Evolutionary conservation across 768 basidiomycete genomes (phyloP), one percentile per base, ranked within the genome.

Genomic region (Amanita thiersii): DNA sequence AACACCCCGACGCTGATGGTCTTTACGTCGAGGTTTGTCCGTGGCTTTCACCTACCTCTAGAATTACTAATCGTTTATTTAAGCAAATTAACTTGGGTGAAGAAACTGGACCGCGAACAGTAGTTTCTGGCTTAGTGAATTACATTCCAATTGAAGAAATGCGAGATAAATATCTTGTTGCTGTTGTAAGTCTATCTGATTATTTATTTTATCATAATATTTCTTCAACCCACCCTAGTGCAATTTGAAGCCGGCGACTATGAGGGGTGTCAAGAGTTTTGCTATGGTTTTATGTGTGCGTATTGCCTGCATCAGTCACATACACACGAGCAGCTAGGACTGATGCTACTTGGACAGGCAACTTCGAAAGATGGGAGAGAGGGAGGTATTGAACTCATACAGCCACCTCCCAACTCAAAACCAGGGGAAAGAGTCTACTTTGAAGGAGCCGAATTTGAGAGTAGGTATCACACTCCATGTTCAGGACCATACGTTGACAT

Each of bases 211-310:
- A 8, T 40, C 19, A 2, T 34, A n/a, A 5, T 25, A n/a, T 32
- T 18, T n/a, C n/a, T n/a, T n/a, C n/a, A n/a, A n/a, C n/a, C n/a
- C n/a, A n/a, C n/a, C n/a, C n/a, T n/a, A 87, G 85, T 90, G 86
- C 59, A 93, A 98, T 60, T 64, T 99, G 47, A 98, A 99, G 63
- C 94, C 94, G 3, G 94, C 86, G 5, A 81, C 72, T 50, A 98
- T 99, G 94, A 81, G 94, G 45, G 96, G 96, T 2, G 81, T 99
- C 52, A 98, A 97, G 68, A 94, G 91, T 46, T 94, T 86, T 55
- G 96, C 92, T 23, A 98, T 99, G 96, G 86, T 99, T 26, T 81
- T 99, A 47, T 86, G 84, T 55, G 91, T 91, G 59, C 35, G 80
- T 60, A 19, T 37, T 40, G 14, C 15, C 5, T 6, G 28, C 26